Evolutionary conservation across 495 filamentous ascomycete genomes (phyloP).

Genomic region (Penicillium silybi): DNA sequence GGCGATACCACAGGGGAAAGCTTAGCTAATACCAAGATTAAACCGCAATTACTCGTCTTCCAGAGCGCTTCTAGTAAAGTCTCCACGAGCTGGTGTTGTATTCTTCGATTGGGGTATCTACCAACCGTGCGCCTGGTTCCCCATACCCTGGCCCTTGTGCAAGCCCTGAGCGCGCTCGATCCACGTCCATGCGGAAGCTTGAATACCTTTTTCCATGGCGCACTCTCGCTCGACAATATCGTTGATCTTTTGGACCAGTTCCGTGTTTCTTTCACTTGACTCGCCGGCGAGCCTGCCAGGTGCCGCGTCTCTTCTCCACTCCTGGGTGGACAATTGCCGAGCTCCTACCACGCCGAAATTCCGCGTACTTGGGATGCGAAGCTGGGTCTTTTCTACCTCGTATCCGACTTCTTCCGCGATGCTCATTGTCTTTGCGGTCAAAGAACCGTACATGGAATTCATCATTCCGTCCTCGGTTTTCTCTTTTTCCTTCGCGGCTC

Average conservation of each 20-base stretch:
- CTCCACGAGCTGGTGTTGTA: neutral
- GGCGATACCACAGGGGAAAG: neutral
- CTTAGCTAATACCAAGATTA: constrained; percentile 7
- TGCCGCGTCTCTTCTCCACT: constrained; percentile 11
- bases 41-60: neutral
- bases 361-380: constrained; percentile 86
- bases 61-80: neutral
- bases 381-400: constrained; percentile 69
- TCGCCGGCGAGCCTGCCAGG: neutral
- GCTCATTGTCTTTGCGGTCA: constrained; percentile 64
- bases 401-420: constrained; percentile 70
- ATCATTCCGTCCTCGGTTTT: constrained; percentile 26
- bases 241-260: constrained; percentile 14
- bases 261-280: neutral
- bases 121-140: constrained; percentile 4
- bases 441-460: constrained; percentile 65
- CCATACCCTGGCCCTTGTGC: constrained; percentile 16
- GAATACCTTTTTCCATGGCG: constrained; percentile 32
- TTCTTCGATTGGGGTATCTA: neutral
- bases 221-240: constrained; percentile 42
- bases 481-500: constrained; percentile 34
- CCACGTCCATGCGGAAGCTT: constrained; percentile 39
- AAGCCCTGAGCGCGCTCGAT: constrained; percentile 41
- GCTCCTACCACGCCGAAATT: constrained; percentile 77
- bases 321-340: constrained; percentile 11